Conservation (phyloP, 495 filamentous ascomycete species). For the Aspergillus sparsus region DNA sequence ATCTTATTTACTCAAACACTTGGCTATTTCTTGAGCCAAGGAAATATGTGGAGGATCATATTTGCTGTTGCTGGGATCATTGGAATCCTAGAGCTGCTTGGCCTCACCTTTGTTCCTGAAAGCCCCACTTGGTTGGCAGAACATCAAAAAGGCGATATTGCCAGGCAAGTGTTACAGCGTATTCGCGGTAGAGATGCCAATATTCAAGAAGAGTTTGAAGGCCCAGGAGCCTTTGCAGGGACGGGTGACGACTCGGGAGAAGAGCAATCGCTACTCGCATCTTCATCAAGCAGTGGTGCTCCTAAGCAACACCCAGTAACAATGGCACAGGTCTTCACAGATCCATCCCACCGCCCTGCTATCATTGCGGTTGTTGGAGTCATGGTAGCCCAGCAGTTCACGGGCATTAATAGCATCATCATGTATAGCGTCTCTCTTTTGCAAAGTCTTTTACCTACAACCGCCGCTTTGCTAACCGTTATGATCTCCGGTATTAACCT, state of each 20-base stretch:
- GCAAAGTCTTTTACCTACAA: conserved; percentile 70
- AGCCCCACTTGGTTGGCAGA: conserved; percentile 84
- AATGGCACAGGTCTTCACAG: conserved; percentile 63
- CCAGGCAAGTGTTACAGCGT: conserved; percentile 65
- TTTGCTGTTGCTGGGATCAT: conserved; percentile 71
- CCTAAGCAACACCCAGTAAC: conserved; percentile 54
- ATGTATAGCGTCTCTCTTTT: conserved; percentile 96
- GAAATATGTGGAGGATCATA: conserved; percentile 78
- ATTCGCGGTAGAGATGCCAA: conserved; percentile 71
- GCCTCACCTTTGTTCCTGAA: conserved; percentile 72
- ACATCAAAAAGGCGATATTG: conserved; percentile 58
- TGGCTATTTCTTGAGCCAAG: conserved; percentile 82
- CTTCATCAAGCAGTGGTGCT: conserved; percentile 31
- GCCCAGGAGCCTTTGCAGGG: conserved; percentile 54
- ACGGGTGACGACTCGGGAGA: conserved; percentile 47
- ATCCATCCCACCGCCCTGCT: conserved; percentile 69
- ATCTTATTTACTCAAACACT: conserved; percentile 82
- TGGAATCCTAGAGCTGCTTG: conserved; percentile 63
- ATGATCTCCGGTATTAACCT: conserved; percentile 85
- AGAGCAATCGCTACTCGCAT: conserved; percentile 49
- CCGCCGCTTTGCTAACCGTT: conserved; percentile 78
- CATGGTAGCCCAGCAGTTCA: conserved; percentile 91
- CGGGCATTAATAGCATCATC: conserved; percentile 93
- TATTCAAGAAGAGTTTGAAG: conserved; percentile 70
- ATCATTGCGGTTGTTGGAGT: conserved; percentile 84